Evolutionary conservation across 2,329 filamentous ascomycete species (phyloP).

Genomic region (Trichoderma atrobrunneum): DNA sequence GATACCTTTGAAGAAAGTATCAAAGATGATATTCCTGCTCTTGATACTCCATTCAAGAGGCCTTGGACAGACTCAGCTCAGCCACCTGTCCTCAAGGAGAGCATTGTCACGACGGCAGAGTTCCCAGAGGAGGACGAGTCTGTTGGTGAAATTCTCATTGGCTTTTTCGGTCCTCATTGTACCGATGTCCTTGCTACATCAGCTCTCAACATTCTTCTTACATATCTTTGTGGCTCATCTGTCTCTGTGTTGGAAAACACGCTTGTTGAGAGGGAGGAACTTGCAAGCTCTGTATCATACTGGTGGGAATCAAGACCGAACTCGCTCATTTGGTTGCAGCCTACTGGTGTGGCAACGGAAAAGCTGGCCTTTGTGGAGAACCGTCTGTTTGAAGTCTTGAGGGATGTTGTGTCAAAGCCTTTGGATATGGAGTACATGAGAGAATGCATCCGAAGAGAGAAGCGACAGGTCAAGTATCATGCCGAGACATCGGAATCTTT

Average conservation of each 20-base stretch:
- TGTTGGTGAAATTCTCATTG: constrained; percentile 80
- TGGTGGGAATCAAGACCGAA: constrained; percentile 77
- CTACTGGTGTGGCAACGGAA: constrained; percentile 82
- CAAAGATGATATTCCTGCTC: constrained; percentile 72
- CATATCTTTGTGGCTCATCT: constrained; percentile 89
- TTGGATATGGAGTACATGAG: constrained; percentile 87
- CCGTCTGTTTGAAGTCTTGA: constrained; percentile 78
- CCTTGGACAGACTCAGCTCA: constrained; percentile 90
- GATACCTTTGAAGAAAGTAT: constrained; percentile 88
- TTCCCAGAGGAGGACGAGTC: constrained; percentile 98
- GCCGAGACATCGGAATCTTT: constrained; percentile 79
- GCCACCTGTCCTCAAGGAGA: constrained; percentile 68
- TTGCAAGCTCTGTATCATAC: constrained; percentile 81
- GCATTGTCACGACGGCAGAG: constrained; percentile 73
- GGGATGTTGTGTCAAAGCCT: constrained; percentile 74
- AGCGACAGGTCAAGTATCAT: constrained; percentile 76
- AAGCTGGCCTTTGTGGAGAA: constrained; percentile 82
- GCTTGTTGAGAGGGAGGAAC: constrained; percentile 87
- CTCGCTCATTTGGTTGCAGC: constrained; percentile 78
- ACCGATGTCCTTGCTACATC: constrained; percentile 65
- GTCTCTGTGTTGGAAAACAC: constrained; percentile 88
- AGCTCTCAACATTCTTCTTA: constrained; percentile 75
- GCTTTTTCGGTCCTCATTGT: constrained; percentile 82
- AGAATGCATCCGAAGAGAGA: constrained; percentile 80
- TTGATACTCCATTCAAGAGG: constrained; percentile 72